Evolutionary conservation across 768 basidiomycete species (phyloP), one percentile per base, ranked within the genome.

Genomic region (Tubosaeta sp.): DNA sequence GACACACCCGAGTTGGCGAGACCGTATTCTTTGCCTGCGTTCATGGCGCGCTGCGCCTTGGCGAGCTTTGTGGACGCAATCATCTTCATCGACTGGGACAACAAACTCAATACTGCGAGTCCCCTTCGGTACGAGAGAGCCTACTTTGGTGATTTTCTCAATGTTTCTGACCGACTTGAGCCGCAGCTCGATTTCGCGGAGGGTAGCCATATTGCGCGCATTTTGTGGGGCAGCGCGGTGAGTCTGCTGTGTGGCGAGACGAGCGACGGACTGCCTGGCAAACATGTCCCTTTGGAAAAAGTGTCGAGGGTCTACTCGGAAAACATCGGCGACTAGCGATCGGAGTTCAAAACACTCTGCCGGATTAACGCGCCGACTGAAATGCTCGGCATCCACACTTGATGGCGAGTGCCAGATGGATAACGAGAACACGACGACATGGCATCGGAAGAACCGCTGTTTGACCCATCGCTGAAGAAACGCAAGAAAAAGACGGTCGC

Each of bases 81-180:
- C 83, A 99, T 94, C 81, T 96, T 95, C 92, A 96, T 95, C 44
- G 93, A 92, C 89, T 94, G 64, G 41, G 31, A 35, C 48, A 52
- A 14, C 43, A 8, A 38, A 40, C 54, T 43, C 44, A 55, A 49
- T 44, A 25, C 41, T n/a, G n/a, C n/a, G n/a, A 44, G 16, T 36
- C 19, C 14, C 29, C 1, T 12, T 9, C 38, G 40, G 29, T 21
- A 29, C 19, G 48, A 46, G 32, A 45, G 55, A 25, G 30, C 80
- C 57, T 57, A 92, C 94, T 79, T 96, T 95, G 54, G 95, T 97
- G 77, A 99, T 97, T 89, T 98, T 98, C 82, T 96, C 92, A 69
- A 95, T 95, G 77, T 96, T 96, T 71, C 81, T 80, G 65, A 97
- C 95, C 42, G 93, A 96, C 83, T 95, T 91, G 73, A 90, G 81